phyloP scores from a whole-genome alignment of 768 basidiomycete species.

The Pleurotus tuoliensis region DNA sequence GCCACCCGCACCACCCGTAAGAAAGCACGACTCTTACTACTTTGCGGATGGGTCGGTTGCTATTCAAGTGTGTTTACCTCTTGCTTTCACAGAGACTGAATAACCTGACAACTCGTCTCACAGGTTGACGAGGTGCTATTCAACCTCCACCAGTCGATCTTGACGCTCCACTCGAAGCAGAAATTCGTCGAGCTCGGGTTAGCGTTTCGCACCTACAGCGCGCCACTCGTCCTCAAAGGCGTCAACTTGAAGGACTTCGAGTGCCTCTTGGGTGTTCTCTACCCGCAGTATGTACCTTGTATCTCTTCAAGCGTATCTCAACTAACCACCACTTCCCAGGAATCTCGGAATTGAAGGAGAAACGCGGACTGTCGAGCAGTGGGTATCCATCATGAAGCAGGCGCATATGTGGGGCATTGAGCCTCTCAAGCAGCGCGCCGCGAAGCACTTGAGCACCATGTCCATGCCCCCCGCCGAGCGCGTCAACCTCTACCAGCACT shows the following conservation, averaged over 20 bases:
- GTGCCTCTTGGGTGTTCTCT: background rate
- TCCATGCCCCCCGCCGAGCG: background rate
- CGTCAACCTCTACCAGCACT: background rate
- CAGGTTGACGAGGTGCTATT: background rate
- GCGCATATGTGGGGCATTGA: background rate
- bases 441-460: background rate
- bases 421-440: background rate
- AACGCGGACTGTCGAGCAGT: background rate
- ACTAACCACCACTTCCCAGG: background rate
- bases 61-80: background rate
- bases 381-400: slow-evolving; percentile 4
- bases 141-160: slow-evolving; percentile 1
- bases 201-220: background rate
- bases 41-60: background rate
- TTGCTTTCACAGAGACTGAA: no score
- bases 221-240: background rate
- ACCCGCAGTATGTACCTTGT: background rate
- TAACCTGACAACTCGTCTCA: background rate
- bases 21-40: background rate
- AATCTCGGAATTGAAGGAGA: background rate
- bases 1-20: background rate
- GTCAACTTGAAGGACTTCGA: background rate
- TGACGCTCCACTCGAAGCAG: background rate
- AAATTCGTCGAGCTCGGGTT: background rate
- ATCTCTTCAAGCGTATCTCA: background rate